Evolutionary conservation across 495 filamentous ascomycete genomes (phyloP).

Genomic region (Neurospora intermedia): DNA sequence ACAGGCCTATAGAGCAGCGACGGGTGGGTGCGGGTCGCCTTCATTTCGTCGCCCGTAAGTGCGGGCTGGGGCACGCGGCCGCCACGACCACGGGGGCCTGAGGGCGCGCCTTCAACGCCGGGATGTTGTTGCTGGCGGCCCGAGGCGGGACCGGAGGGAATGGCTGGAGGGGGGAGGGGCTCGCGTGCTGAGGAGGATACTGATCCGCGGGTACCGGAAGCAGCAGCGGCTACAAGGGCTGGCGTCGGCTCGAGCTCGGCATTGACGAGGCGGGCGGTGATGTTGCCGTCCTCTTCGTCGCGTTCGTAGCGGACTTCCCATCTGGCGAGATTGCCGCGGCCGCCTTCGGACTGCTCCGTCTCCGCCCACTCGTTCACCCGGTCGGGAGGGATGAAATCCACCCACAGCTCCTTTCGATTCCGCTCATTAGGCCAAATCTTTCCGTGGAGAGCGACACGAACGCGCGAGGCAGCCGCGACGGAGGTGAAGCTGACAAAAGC

Average conservation of each 20-base stretch:
- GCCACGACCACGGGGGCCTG: constrained; percentile 27
- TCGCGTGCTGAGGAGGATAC: background rate
- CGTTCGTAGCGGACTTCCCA: constrained; percentile 46
- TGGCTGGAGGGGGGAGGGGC: background rate
- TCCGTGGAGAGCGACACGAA: constrained; percentile 65
- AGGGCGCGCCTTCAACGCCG: constrained; percentile 32
- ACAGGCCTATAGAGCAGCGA: constrained; percentile 37
- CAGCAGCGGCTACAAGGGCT: constrained; percentile 4
- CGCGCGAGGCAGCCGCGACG: constrained; percentile 62
- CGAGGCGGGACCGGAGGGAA: constrained; percentile 30
- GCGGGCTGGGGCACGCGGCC: constrained; percentile 2
- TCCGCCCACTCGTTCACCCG: constrained; percentile 64
- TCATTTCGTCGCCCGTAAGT: constrained; percentile 1
- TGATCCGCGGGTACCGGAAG: background rate
- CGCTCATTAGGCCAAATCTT: constrained; percentile 80
- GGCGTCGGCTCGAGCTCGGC: constrained; percentile 26
- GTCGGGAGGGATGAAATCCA: constrained; percentile 80
- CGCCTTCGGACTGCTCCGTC: constrained; percentile 46
- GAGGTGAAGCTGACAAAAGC: constrained; percentile 65
- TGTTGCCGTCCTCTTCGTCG: constrained; percentile 37
- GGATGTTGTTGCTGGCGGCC: constrained; percentile 13
- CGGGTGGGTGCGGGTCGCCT: constrained; percentile 25
- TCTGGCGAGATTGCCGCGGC: constrained; percentile 38
- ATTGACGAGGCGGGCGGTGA: constrained; percentile 39
- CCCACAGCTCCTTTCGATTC: constrained; percentile 74